These are phyloP conservation scores for Phytophthora vignae DNA, from an alignment of 352 stramenopile species.

Conservation along the genomic window DNA sequence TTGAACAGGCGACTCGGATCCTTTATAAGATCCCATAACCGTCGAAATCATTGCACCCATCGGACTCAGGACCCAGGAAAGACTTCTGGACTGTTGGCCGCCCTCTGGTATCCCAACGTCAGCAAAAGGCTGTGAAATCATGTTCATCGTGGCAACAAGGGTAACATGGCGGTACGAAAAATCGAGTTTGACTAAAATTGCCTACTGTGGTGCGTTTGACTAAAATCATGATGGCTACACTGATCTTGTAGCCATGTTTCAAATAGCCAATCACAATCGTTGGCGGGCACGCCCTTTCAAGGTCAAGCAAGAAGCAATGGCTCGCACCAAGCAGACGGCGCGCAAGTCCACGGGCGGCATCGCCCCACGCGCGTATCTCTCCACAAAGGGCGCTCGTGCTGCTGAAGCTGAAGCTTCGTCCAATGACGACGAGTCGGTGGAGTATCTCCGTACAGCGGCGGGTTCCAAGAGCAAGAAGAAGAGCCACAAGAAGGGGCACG, in stretches of 20 bases:
- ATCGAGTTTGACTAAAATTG: too few species aligned
- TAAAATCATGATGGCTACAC: neutral
- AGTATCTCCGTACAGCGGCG: neutral
- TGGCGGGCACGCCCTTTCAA: neutral
- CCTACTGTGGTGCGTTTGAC: too few species aligned
- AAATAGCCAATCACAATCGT: neutral
- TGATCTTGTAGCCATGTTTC: neutral
- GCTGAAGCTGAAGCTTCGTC: neutral
- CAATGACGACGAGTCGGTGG: neutral
- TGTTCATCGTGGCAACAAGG: too few species aligned
- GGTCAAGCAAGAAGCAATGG: neutral
- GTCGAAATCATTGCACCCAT: neutral
- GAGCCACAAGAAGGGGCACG: neutral
- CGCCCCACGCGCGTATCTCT: neutral
- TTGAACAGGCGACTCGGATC: neutral
- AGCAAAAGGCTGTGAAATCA: too few species aligned
- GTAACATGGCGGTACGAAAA: too few species aligned
- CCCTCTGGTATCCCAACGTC: too few species aligned
- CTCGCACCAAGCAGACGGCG: neutral
- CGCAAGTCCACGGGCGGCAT: neutral
- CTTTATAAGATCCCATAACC: neutral
- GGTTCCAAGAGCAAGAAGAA: neutral
- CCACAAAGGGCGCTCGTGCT: neutral
- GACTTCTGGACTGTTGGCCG: neutral
- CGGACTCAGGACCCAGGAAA: neutral